Conservation (phyloP, 2,329 filamentous ascomycete species). For the Aspergillus felis region DNA sequence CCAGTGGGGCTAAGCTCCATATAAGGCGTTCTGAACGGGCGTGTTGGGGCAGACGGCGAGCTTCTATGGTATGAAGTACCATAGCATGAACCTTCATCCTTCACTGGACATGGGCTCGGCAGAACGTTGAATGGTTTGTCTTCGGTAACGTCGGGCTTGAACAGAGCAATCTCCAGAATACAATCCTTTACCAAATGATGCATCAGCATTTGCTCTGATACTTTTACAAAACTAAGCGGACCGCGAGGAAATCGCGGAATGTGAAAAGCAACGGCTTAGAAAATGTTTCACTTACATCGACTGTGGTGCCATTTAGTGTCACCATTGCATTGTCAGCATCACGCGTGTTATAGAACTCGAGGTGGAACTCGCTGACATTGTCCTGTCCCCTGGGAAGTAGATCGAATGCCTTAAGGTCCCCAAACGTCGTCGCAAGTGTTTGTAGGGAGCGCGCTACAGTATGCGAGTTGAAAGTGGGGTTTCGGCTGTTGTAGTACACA, state of each 20-base stretch:
- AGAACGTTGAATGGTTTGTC: conserved; percentile 9
- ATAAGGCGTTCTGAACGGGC: conserved; percentile 18
- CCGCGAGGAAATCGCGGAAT: neutral
- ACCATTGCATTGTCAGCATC: conserved; percentile 33
- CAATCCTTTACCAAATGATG: conserved; percentile 21
- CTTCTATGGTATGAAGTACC: conserved; percentile 14
- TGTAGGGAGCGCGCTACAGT: conserved; percentile 48
- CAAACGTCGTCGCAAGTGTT: conserved; percentile 34
- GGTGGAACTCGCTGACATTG: conserved; percentile 33
- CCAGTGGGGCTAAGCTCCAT: conserved; percentile 38
- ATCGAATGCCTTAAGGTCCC: conserved; percentile 35
- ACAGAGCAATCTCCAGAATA: conserved; percentile 26
- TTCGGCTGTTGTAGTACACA: conserved; percentile 40
- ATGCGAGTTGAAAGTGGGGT: conserved; percentile 23
- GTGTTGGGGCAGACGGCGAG: conserved; percentile 11
- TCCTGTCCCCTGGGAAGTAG: conserved; percentile 23
- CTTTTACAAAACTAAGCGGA: neutral
- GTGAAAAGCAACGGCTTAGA: neutral
- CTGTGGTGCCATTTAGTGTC: conserved; percentile 32
- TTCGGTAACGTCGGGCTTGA: conserved; percentile 28
- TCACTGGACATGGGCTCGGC: conserved; percentile 14
- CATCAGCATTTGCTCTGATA: neutral
- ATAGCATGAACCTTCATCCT: conserved; percentile 10
- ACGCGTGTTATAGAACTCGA: conserved; percentile 39
- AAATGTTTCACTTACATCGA: conserved; percentile 27